Percentiles rank a stretch among this genome's conserved stretches.
These are phyloP conservation scores for Boletus pseudopeckii DNA, from an alignment of 768 basidiomycete species.

Conservation along the genomic window DNA sequence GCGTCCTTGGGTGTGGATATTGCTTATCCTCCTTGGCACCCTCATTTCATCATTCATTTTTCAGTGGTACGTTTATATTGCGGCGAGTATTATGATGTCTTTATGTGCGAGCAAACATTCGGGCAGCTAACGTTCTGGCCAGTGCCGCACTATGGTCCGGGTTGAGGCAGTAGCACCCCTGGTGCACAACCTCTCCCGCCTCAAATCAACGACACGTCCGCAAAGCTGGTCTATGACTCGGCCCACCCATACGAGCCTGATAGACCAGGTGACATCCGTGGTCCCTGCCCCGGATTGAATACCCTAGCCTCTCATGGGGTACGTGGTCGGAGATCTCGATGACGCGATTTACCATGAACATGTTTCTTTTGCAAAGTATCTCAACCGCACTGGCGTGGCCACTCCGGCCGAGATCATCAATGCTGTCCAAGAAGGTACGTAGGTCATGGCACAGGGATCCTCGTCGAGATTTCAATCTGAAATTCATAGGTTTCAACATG, in stretches of 20 bases:
- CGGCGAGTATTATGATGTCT: background rate
- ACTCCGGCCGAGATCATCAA: conserved; percentile 22
- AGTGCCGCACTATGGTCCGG: conserved; percentile 3
- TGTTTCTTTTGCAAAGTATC: conserved; percentile 2
- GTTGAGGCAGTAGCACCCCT: conserved; percentile 11
- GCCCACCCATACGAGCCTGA: conserved; percentile 15
- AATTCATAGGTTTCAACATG: conserved; percentile 23
- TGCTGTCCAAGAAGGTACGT: conserved; percentile 21
- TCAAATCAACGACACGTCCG: conserved; percentile 23
- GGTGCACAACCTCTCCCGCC: conserved; percentile 22
- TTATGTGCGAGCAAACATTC: background rate
- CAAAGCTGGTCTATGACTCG: conserved; percentile 20
- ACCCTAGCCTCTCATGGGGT: conserved; percentile 26
- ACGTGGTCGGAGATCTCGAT: background rate
- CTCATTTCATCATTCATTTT: background rate
- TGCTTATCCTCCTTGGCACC: background rate
- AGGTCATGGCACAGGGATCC: no score
- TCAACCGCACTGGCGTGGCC: conserved; percentile 19
- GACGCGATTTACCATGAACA: background rate
- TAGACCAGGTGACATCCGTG: conserved; percentile 23
- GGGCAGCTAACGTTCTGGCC: background rate
- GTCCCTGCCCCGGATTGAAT: conserved; percentile 26
- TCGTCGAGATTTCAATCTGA: background rate
- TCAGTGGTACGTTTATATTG: conserved; percentile 1
- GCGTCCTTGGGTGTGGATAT: conserved; percentile 3